These are phyloP conservation scores for Nicotiana sylvestris DNA, from an alignment of 257 asterid species.

Conservation along the genomic window DNA sequence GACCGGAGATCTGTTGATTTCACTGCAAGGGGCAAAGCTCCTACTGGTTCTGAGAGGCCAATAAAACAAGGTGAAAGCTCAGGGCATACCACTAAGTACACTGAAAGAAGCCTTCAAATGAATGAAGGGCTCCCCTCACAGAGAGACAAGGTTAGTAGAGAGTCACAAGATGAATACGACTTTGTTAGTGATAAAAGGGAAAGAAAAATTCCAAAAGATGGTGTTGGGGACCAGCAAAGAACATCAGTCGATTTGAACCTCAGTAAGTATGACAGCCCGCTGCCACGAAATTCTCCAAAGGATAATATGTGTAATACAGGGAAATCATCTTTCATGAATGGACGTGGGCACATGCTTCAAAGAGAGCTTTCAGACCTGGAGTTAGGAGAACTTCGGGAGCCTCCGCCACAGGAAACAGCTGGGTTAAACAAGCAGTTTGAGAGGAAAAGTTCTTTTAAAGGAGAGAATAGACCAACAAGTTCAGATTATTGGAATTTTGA, in stretches of 20 bases:
- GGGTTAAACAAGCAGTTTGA: constrained; percentile 47
- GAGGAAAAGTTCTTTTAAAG: constrained; percentile 51
- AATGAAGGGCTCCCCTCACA: constrained; percentile 36
- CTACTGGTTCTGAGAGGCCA: constrained; percentile 44
- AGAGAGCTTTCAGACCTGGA: constrained; percentile 86
- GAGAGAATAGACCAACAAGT: constrained; percentile 43
- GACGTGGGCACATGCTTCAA: constrained; percentile 45
- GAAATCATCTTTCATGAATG: constrained; percentile 52
- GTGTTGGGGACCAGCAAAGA: constrained; percentile 38
- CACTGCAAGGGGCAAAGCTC: constrained; percentile 32
- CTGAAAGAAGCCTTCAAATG: constrained; percentile 48
- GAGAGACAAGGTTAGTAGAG: constrained; percentile 37
- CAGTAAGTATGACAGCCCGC: constrained; percentile 41
- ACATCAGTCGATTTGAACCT: constrained; percentile 32
- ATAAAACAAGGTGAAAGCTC: constrained; percentile 45
- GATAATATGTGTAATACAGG: constrained; percentile 33
- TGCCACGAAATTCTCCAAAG: constrained; percentile 40
- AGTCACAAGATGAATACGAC: constrained; percentile 36
- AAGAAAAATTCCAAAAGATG: constrained; percentile 33
- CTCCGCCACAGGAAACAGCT: constrained; percentile 48
- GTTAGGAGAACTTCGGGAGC: constrained; percentile 90
- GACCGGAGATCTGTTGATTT: constrained; percentile 43
- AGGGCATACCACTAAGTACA: constrained; percentile 38
- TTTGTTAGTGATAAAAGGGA: constrained; percentile 35
- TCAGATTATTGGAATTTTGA: constrained; percentile 61